These are phyloP conservation scores for Lepraria neglecta DNA, from an alignment of 495 filamentous ascomycete species.

Conservation along the genomic window DNA sequence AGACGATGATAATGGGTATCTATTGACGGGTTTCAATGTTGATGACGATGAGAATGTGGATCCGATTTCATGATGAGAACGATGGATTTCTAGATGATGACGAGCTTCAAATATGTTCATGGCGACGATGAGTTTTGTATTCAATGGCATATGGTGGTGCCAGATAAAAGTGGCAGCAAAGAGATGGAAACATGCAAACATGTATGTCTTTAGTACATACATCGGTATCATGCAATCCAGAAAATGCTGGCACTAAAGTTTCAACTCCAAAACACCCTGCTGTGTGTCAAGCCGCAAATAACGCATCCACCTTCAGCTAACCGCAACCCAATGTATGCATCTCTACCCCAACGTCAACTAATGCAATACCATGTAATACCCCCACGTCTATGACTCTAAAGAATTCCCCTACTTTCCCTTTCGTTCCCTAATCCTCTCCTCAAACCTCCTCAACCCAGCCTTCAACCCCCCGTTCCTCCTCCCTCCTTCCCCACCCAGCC, in stretches of 20 bases:
- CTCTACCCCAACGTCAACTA: neutral
- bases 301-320: neutral
- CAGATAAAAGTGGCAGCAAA: too few relatives aligned
- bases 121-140: neutral
- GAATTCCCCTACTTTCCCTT: slow-evolving; percentile 28
- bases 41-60: neutral
- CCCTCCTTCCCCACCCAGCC: slow-evolving; percentile 75
- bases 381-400: neutral
- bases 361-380: neutral
- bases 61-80: neutral
- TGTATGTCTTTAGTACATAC: slow-evolving; percentile 5
- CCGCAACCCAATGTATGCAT: neutral
- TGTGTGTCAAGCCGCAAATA: neutral
- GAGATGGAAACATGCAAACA: neutral
- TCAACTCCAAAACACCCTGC: neutral
- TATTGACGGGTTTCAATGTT: slow-evolving; percentile 5
- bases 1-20: slow-evolving; percentile 11
- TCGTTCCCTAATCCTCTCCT: slow-evolving; percentile 56
- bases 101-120: neutral
- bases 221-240: neutral
- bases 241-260: slow-evolving; percentile 4
- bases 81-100: slow-evolving; percentile 2
- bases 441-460: slow-evolving; percentile 54
- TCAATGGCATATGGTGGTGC: too few relatives aligned
- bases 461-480: slow-evolving; percentile 63